Evolutionary conservation across 2,329 filamentous ascomycete species (phyloP), one percentile per base, ranked within the genome.

Genomic region (Trichoderma citrinoviride): DNA sequence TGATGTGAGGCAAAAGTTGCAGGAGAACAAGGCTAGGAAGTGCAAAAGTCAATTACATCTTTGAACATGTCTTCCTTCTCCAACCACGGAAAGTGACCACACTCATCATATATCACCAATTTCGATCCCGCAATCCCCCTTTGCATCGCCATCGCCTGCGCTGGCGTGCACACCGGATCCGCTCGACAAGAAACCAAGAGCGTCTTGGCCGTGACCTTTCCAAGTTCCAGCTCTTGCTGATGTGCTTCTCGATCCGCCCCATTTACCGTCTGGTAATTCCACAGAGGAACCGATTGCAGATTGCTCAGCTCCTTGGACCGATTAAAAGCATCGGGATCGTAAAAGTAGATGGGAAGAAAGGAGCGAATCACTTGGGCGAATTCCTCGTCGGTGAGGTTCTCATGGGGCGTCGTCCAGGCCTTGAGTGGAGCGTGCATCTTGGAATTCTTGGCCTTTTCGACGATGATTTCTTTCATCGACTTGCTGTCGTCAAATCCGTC

Each of bases 1-100:
- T n/a, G n/a, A n/a, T 7, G 27, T 4, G 27, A 29, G 27, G 27
- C 27, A n/a, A n/a, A n/a, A n/a, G n/a, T n/a, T n/a, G n/a, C 1
- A 5, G 5, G 27, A 7, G 5, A 29, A 5, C 5, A 37, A 37
- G 33, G 23, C 17, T 60, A 50, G 40, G 17, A 27, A 43, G 19
- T 15, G 15, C 56, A 60, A 40, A 60, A 60, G 1, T 41, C 44
- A 10, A 40, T 14, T 41, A 60, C 50, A 7, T 60, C 56, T 41
- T 17, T 27, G 17, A 60, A 60, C 3, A 29, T 50, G 29, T 60
- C 44, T n/a, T 50, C 56, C 12, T n/a, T 60, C 17, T 60, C 56
- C 10, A 60, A 49, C 56, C 56, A 60, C 10, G 56, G 56, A 5
- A 60, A 60, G 27, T 60, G 56, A 3, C 56, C 56, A 12, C 56